Evolutionary conservation across 352 stramenopile species (phyloP).

Genomic region (Pythium insidiosum): DNA sequence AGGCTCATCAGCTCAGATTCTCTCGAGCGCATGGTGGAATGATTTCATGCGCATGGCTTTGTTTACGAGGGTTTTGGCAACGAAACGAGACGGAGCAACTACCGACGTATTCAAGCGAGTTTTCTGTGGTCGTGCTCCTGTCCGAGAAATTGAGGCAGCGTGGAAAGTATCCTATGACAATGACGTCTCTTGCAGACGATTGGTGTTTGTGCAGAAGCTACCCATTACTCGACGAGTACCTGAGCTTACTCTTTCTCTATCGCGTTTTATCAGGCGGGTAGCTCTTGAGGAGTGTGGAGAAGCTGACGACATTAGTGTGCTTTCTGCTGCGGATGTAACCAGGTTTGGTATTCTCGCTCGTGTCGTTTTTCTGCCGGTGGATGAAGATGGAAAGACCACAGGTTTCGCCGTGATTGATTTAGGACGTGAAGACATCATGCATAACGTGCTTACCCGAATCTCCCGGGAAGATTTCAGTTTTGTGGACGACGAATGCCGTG

Average conservation of each 20-base stretch:
- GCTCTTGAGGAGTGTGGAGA: conserved; percentile 69
- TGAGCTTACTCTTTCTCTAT: conserved; percentile 29
- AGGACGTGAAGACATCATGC: conserved; percentile 53
- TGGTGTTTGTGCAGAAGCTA: conserved; percentile 62
- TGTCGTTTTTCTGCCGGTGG: conserved; percentile 49
- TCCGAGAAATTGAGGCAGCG: conserved; percentile 42
- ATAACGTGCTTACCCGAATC: conserved; percentile 34
- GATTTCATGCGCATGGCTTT: conserved; percentile 48
- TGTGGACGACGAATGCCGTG: conserved; percentile 22
- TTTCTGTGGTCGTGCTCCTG: conserved; percentile 47
- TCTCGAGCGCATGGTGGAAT: conserved; percentile 41
- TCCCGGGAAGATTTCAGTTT: conserved; percentile 47
- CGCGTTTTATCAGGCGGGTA: conserved; percentile 52
- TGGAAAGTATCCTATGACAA: conserved; percentile 16
- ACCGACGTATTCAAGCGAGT: conserved; percentile 35
- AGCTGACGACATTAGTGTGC: conserved; percentile 68
- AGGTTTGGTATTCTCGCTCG: conserved; percentile 54
- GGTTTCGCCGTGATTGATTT: conserved; percentile 67
- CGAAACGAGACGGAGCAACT: conserved; percentile 28
- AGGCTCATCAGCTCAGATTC: conserved; percentile 31
- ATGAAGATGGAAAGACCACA: conserved; percentile 29
- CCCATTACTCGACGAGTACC: conserved; percentile 40
- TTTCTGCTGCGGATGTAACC: conserved; percentile 50
- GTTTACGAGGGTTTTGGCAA: conserved; percentile 45
- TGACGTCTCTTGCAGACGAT: conserved; percentile 37